Conservation (phyloP, 1,139 yeast genomes). For the Suhomyces guaymorum region DNA sequence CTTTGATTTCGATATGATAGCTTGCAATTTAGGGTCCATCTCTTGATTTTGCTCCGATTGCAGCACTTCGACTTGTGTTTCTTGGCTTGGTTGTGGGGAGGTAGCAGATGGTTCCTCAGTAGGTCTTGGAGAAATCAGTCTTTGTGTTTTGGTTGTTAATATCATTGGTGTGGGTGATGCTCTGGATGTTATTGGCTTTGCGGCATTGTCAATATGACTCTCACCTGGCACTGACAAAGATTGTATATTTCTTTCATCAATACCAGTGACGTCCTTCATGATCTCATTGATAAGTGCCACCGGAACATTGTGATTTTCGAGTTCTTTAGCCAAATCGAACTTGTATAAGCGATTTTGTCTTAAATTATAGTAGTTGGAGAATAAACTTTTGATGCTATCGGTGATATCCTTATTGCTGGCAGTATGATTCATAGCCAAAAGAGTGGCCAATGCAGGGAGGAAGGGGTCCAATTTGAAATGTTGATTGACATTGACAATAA, state of each 20-base stretch:
- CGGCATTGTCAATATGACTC: constrained; percentile 1
- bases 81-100: neutral
- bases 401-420: constrained; percentile 12
- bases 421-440: constrained; percentile 12
- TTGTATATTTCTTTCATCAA: neutral
- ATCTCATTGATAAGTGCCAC: constrained; percentile 27
- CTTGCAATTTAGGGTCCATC: constrained; percentile 12
- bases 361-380: constrained; percentile 30
- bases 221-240: neutral
- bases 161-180: neutral
- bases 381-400: constrained; percentile 22
- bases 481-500: constrained; percentile 32
- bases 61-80: neutral
- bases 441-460: constrained; percentile 26
- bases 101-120: neutral
- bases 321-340: constrained; percentile 50
- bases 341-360: constrained; percentile 32
- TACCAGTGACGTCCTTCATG: constrained; percentile 30
- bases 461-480: constrained; percentile 34
- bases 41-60: neutral
- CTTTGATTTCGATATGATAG: constrained; percentile 18
- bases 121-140: neutral
- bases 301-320: constrained; percentile 43
- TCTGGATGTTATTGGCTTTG: no score
- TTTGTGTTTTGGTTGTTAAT: neutral